Base-by-base conservation (phyloP, 371 early-diverging fungal genomes). In the Amoeboaphelidium protococcarum region DNA sequence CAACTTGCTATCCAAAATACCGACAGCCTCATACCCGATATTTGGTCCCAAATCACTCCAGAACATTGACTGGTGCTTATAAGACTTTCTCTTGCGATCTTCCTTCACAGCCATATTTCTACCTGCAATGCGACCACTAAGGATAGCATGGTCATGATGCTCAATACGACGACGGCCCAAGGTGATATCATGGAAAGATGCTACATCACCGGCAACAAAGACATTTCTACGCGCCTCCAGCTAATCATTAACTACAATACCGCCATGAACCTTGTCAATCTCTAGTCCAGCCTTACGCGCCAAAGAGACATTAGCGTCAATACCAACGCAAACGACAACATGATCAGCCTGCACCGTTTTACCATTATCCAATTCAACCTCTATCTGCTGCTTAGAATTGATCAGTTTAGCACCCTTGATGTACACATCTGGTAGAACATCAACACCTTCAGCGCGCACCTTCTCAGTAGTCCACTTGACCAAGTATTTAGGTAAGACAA, bases 161-260 rank as follows among this genome's bases (percentile, higher is more conserved):
- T 79, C 80, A 24, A 77, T 73, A 49, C 80, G 72, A 27, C 80
- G 71, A 47, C 77, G 69, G 26, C 80, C 78, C 4, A 80, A 59
- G 21, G 70, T 68, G n/a, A 71, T 58, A 54, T 80, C 80, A 52
- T 78, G 74, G 68, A 67, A 80, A 1, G 71, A 71, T 10, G 69
- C 67, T 58, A 72, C 72, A 52, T 80, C 80, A 49, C 80, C 80
- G 41, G 80, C 80, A 48, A 65, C 74, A 60, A 66, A 80, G 1
- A 80, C 76, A 52, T 76, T 72, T 23, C 57, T 59, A 44, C 77
- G 68, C 2, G 74, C 74, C 53, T 76, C 73, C n/a, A 80, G 60
- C 50, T 80, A 78, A 21, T 75, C 75, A 56, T 80, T 77, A 37
- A 74, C 76, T n/a, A 73, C 64, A 26, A 80, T 74, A 45, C 80